Conservation (phyloP, 176 grass and related monocot species). For the Eragrostis curvula region DNA sequence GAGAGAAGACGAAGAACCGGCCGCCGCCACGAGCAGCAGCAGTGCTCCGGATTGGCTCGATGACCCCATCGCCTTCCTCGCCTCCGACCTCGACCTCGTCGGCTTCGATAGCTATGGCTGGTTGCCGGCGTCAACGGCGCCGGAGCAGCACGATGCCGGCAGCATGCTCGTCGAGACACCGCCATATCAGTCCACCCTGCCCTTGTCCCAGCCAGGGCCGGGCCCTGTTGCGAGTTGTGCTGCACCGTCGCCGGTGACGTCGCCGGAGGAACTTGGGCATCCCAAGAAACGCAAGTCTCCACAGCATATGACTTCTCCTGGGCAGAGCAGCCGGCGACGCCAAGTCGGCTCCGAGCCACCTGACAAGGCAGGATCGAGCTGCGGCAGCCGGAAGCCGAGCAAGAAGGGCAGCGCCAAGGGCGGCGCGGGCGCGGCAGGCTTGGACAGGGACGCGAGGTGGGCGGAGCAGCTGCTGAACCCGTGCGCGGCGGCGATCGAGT, state of each 20-base stretch:
- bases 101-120: conserved; percentile 6
- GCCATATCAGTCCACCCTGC: background rate
- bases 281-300: conserved; percentile 32
- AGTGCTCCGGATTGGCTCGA: conserved; percentile 22
- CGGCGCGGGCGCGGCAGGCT: background rate
- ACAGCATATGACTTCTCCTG: background rate
- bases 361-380: background rate
- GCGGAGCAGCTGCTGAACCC: conserved; percentile 91
- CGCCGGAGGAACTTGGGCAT: background rate
- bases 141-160: background rate
- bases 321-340: background rate
- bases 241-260: background rate
- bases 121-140: background rate
- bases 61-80: conserved; percentile 25
- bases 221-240: background rate
- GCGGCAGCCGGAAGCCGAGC: background rate
- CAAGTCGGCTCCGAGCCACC: background rate
- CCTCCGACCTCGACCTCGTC: conserved; percentile 13
- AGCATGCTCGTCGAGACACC: background rate
- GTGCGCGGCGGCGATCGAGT: conserved; percentile 73
- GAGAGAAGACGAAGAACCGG: background rate
- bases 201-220: background rate
- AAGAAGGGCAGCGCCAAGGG: conserved; percentile 55
- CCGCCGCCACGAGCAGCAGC: background rate
- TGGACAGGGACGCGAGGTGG: conserved; percentile 69